Base-by-base conservation (phyloP, 495 filamentous ascomycete genomes). In the Xylaria flabelliformis region DNA sequence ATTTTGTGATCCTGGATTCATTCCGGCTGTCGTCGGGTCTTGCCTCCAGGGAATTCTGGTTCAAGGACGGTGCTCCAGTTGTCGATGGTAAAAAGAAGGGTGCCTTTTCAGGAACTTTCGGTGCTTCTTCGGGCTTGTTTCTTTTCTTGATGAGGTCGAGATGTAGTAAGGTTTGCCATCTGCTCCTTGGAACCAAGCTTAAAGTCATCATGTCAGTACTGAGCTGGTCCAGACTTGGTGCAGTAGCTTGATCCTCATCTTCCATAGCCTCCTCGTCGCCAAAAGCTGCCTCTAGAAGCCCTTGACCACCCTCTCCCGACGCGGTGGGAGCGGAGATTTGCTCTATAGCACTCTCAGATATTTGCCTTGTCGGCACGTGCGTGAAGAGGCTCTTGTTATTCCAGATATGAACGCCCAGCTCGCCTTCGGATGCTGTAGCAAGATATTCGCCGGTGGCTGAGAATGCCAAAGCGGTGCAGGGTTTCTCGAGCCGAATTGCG, bases 61-160 rank as follows among this genome's bases (percentile, higher is more conserved):
- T 74, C 17, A 82, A 66, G 0, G 76, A 44, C 39, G 80, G 74
- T 6, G 82, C 74, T 10, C 82, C 84, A 4, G 84, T 82, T 13
- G 93, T 81, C 1, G 93, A 91, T 13, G 94, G 93, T 17, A 99
- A 85, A 84, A 98, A 99, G 83, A 99, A 99, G 1, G 96, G 96
- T 0, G 96, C 94, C 77, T 96, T 97, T 78, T 97, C 92, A 4
- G 97, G 96, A 3, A 89, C 87, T 83, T 98, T 97, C 34, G 94
- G 94, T 0, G 94, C 87, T 81, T 97, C 93, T 74, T 90, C 95
- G 7, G 96, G 97, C 81, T 95, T 97, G 82, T 99, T 99, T 66
- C 96, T 93, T 82, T 92, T 89, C 80, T 91, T 93, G 79, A 99
- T 96, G 51, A 92, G 81, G 76, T 98, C 95, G 7, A 99, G 87